phyloP scores from a whole-genome alignment of 129 eudicot genomes.

The Lactuca sativa region DNA sequence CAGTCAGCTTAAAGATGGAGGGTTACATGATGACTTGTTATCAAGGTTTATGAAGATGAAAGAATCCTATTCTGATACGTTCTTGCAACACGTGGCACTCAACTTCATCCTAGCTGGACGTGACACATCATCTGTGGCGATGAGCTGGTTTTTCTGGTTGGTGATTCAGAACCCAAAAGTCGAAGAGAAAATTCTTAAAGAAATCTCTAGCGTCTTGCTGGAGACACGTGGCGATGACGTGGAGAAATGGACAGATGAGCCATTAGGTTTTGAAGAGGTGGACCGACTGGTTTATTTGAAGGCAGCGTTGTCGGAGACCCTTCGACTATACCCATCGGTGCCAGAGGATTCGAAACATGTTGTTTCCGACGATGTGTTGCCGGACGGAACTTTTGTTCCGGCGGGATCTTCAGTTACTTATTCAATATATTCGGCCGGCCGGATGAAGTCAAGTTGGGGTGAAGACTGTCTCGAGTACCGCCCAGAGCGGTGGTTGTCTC shows the following conservation, averaged over 20 bases:
- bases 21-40: slow-evolving; percentile 76
- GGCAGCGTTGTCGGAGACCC: slow-evolving; percentile 79
- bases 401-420: slow-evolving; percentile 80
- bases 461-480: slow-evolving; percentile 72
- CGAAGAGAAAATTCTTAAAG: slow-evolving; percentile 58
- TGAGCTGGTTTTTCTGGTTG: slow-evolving; percentile 94
- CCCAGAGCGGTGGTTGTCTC: slow-evolving; percentile 73
- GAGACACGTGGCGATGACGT: slow-evolving; percentile 84
- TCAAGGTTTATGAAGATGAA: slow-evolving; percentile 90
- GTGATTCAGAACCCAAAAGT: slow-evolving; percentile 64
- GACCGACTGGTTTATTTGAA: slow-evolving; percentile 67
- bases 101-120: slow-evolving; percentile 99
- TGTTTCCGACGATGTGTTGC: slow-evolving; percentile 62
- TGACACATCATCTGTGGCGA: slow-evolving; percentile 93
- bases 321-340: slow-evolving; percentile 79
- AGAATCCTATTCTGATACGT: slow-evolving; percentile 74
- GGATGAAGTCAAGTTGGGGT: slow-evolving; percentile 81
- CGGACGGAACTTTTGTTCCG: slow-evolving; percentile 86
- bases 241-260: slow-evolving; percentile 59
- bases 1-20: slow-evolving; percentile 53
- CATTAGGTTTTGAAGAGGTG: slow-evolving; percentile 71
- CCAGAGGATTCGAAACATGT: slow-evolving; percentile 90
- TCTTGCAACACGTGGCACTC: slow-evolving; percentile 90
- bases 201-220: slow-evolving; percentile 57
- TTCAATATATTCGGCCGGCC: slow-evolving; percentile 74